phyloP scores from a whole-genome alignment of 805 yeast species.

The Candida nonsorbophila region DNA sequence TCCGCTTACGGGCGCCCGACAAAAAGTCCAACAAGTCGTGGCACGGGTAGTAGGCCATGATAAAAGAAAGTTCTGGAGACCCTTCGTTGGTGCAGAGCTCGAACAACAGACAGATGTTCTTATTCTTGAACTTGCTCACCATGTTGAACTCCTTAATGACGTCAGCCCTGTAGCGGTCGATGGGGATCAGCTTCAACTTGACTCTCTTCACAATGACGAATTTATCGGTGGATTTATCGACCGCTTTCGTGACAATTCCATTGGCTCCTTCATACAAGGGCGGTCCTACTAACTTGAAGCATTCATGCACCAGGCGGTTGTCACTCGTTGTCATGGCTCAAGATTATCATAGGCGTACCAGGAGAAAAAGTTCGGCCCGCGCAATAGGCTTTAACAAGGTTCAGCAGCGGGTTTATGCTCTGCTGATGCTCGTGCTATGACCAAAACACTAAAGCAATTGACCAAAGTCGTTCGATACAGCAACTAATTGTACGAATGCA shows the following conservation, averaged over 20 bases:
- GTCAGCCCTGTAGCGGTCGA: constrained; percentile 13
- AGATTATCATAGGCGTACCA: too few relatives aligned
- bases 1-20: constrained; percentile 31
- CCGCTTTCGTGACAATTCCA: constrained; percentile 30
- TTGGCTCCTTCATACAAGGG: constrained; percentile 43
- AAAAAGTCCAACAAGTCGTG: constrained; percentile 46
- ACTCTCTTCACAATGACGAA: constrained; percentile 26
- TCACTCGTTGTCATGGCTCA: too few relatives aligned
- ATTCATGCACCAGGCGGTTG: too few relatives aligned
- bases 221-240: constrained; percentile 13
- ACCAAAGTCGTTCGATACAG: too few relatives aligned
- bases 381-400: too few relatives aligned
- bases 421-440: too few relatives aligned
- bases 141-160: constrained; percentile 28
- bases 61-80: constrained; percentile 22
- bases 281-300: too few relatives aligned
- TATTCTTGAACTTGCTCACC: constrained; percentile 21
- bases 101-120: constrained; percentile 21
- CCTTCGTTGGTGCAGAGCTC: constrained; percentile 16
- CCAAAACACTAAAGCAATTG: too few relatives aligned
- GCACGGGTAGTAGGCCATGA: constrained; percentile 37
- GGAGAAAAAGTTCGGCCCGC: too few relatives aligned
- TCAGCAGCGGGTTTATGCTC: too few relatives aligned
- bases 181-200: too few relatives aligned
- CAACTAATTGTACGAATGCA: too few relatives aligned